Evolutionary conservation across 2,329 filamentous ascomycete genomes (phyloP).

Genomic region (Raffaelea arxii): DNA sequence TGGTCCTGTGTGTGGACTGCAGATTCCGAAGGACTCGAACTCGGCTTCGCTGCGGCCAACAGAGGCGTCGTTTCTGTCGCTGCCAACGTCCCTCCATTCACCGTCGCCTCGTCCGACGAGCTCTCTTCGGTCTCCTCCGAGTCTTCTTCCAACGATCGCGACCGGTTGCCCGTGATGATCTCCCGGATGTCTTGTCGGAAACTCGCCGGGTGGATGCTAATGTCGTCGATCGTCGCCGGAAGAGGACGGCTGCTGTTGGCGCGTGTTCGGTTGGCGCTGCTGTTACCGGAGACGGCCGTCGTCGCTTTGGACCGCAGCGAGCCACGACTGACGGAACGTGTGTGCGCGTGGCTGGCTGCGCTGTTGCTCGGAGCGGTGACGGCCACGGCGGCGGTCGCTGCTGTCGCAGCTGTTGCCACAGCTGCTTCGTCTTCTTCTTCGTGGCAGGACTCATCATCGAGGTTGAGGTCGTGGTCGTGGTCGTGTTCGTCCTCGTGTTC

Average conservation of each 20-base stretch:
- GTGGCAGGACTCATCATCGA: conserved; percentile 22
- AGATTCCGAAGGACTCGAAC: conserved; percentile 12
- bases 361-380: conserved; percentile 25
- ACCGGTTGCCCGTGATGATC: conserved; percentile 74
- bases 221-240: conserved; percentile 57
- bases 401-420: conserved; percentile 17
- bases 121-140: conserved; percentile 37
- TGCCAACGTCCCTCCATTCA: conserved; percentile 15
- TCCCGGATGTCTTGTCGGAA: conserved; percentile 72
- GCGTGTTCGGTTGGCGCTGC: too few relatives aligned
- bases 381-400: conserved; percentile 13
- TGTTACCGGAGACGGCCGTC: conserved; percentile 26
- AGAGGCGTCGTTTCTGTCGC: conserved; percentile 30
- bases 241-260: conserved; percentile 40
- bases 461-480: conserved; percentile 22
- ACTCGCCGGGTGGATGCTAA: conserved; percentile 80
- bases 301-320: conserved; percentile 25
- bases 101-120: conserved; percentile 32
- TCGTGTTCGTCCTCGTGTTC: conserved; percentile 20
- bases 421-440: conserved; percentile 40
- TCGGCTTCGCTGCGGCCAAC: conserved; percentile 16
- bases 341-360: conserved; percentile 3
- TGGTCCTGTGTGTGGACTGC: conserved; percentile 13
- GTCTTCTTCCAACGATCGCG: too few relatives aligned
- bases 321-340: conserved; percentile 14